A percentile compares a stretch with the other conserved stretches of the same genome.
These are phyloP conservation scores for Ilyonectria destructans DNA, from an alignment of 2,329 filamentous ascomycete genomes.

Conservation along the genomic window DNA sequence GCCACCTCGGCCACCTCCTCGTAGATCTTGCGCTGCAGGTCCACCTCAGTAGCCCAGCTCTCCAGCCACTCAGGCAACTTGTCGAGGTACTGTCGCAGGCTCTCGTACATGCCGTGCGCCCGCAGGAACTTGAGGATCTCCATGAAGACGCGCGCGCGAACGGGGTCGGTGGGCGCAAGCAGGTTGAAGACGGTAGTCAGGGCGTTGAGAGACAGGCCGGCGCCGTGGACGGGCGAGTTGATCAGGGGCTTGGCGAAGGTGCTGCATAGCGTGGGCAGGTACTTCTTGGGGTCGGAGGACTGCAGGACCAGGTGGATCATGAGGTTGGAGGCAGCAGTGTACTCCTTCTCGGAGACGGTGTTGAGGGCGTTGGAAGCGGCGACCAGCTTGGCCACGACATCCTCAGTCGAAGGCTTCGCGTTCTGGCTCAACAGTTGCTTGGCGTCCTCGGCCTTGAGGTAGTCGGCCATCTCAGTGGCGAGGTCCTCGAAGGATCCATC, in stretches of 20 bases:
- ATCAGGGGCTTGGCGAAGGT: constrained; percentile 91
- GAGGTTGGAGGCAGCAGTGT: constrained; percentile 96
- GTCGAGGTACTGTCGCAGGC: constrained; percentile 86
- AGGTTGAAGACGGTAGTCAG: constrained; percentile 98
- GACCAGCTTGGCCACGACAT: constrained; percentile 91
- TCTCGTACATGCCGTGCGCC: constrained; percentile 83
- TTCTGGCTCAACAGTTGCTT: constrained; percentile 82
- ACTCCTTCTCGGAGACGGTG: constrained; percentile 94
- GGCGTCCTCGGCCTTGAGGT: constrained; percentile 88
- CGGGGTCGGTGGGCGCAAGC: constrained; percentile 81
- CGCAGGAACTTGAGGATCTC: constrained; percentile 90
- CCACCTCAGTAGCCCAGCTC: constrained; percentile 86
- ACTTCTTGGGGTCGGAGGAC: constrained; percentile 86
- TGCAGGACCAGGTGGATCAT: constrained; percentile 94
- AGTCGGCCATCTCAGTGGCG: constrained; percentile 93
- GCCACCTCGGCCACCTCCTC: constrained; percentile 87
- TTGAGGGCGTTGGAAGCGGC: constrained; percentile 84
- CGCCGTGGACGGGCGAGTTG: constrained; percentile 88
- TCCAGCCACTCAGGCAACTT: constrained; percentile 87
- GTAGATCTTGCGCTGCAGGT: constrained; percentile 89
- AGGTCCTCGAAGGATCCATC: constrained; percentile 96
- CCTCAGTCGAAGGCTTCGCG: constrained; percentile 80
- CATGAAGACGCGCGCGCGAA: constrained; percentile 92
- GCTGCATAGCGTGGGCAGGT: constrained; percentile 89
- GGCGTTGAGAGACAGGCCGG: constrained; percentile 89